These are phyloP conservation scores for Cicer chorassanicum DNA, from an alignment of 306 rosid species.

Conservation along the genomic window DNA sequence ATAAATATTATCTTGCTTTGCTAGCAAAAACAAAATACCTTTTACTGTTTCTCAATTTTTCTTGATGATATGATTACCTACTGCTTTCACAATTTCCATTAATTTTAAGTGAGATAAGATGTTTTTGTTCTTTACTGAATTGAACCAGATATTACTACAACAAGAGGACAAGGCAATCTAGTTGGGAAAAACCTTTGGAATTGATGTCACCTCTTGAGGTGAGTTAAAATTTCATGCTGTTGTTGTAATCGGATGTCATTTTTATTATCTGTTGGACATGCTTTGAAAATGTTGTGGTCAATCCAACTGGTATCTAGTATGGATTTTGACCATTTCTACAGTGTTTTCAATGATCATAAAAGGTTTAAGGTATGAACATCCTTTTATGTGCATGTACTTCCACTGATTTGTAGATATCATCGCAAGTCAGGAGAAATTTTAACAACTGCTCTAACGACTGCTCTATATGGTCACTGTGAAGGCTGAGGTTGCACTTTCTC, in stretches of 20 bases:
- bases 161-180: constrained; percentile 86
- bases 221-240: constrained; percentile 47
- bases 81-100: constrained; percentile 37
- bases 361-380: constrained; percentile 64
- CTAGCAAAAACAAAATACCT: constrained; percentile 18
- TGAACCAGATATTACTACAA: constrained; percentile 86
- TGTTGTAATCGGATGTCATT: constrained; percentile 38
- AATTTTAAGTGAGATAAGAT: constrained; percentile 7
- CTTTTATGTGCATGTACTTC: constrained; percentile 90
- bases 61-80: constrained; percentile 23
- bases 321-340: constrained; percentile 59
- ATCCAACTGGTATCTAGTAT: constrained; percentile 44
- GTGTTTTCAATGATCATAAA: constrained; percentile 57
- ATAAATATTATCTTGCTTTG: constrained; percentile 28
- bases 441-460: constrained; percentile 91
- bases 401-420: constrained; percentile 93
- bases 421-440: constrained; percentile 88
- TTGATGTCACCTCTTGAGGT: constrained; percentile 98
- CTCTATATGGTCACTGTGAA: constrained; percentile 90
- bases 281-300: constrained; percentile 45
- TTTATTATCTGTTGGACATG: constrained; percentile 45
- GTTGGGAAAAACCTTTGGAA: constrained; percentile 98
- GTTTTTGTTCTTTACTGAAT: constrained; percentile 34
- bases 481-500: constrained; percentile 85
- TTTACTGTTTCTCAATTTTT: constrained; percentile 17